A percentile compares a stretch with the other conserved stretches of the same genome.
These are phyloP conservation scores for Colletotrichum eleusines DNA, from an alignment of 2,329 filamentous ascomycete genomes.

Conservation along the genomic window DNA sequence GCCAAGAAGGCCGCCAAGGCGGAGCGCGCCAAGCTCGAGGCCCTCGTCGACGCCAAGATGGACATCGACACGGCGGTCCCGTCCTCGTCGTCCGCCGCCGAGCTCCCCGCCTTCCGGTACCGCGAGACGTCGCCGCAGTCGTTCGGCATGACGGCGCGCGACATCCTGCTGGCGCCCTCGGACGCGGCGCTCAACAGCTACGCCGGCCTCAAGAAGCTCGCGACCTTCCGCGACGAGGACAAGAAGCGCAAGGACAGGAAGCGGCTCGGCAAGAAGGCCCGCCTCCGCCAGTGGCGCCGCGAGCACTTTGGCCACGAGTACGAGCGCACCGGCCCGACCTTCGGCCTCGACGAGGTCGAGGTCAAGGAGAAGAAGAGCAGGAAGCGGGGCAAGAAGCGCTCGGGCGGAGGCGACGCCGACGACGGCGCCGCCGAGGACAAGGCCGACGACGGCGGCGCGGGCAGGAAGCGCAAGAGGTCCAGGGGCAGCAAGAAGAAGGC, in stretches of 20 bases:
- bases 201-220: slow-evolving; percentile 94
- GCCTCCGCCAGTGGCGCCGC: slow-evolving; percentile 85
- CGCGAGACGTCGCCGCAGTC: slow-evolving; percentile 91
- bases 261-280: slow-evolving; percentile 90
- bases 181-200: slow-evolving; percentile 90
- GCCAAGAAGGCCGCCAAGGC: slow-evolving; percentile 80
- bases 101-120: slow-evolving; percentile 79
- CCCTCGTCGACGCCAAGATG: slow-evolving; percentile 85
- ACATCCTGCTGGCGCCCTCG: slow-evolving; percentile 89
- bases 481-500: slow-evolving; percentile 57
- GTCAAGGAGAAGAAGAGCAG: slow-evolving; percentile 44
- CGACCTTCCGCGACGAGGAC: slow-evolving; percentile 86
- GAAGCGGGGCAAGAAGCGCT: slow-evolving; percentile 39
- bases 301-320: slow-evolving; percentile 72
- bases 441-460: slow-evolving; percentile 48
- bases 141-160: slow-evolving; percentile 89
- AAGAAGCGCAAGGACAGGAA: slow-evolving; percentile 94
- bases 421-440: slow-evolving; percentile 43
- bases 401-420: slow-evolving; percentile 23
- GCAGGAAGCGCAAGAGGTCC: slow-evolving; percentile 66
- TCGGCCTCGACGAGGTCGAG: slow-evolving; percentile 61
- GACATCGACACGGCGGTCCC: slow-evolving; percentile 71
- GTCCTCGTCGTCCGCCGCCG: slow-evolving; percentile 57
- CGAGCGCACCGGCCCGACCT: slow-evolving; percentile 68
- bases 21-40: slow-evolving; percentile 86